Evolutionary conservation across 2,329 filamentous ascomycete genomes (phyloP).

Genomic region (Trichoderma simmonsii): DNA sequence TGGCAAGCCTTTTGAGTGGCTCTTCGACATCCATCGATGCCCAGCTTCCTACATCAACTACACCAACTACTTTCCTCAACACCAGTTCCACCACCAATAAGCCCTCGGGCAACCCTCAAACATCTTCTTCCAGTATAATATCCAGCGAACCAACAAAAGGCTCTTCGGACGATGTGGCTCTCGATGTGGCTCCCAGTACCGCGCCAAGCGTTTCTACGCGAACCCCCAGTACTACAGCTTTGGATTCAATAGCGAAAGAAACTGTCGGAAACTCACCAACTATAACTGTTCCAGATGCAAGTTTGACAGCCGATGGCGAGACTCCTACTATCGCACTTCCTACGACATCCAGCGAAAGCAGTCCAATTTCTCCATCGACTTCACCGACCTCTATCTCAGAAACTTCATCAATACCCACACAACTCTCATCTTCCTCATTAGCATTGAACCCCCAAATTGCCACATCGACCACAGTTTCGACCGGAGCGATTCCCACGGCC

Average conservation of each 20-base stretch:
- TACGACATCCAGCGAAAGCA: not conserved
- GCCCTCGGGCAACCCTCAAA: not conserved
- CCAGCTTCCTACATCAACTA: slow-evolving; percentile 34
- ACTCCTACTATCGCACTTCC: not conserved
- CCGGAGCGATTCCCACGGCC: not conserved
- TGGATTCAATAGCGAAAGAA: not conserved
- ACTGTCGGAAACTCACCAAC: not conserved
- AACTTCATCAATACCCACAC: not conserved
- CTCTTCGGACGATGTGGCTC: not conserved
- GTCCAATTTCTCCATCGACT: not conserved
- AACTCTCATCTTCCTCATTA: not conserved
- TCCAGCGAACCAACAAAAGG: not conserved
- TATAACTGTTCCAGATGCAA: not conserved
- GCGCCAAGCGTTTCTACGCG: not conserved
- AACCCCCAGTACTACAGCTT: not conserved
- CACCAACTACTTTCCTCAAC: slow-evolving; percentile 19
- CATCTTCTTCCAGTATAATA: slow-evolving; percentile 5
- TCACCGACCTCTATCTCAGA: not conserved
- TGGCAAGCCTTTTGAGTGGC: slow-evolving; percentile 42
- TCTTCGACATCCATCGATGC: slow-evolving; percentile 50
- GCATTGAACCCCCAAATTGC: not conserved
- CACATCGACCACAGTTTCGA: not conserved
- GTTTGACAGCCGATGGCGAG: not conserved
- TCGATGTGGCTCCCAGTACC: not conserved
- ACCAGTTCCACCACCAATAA: not conserved